Evolutionary conservation across 2,329 filamentous ascomycete genomes (phyloP).

Genomic region (Raffaelea deltoideospora): DNA sequence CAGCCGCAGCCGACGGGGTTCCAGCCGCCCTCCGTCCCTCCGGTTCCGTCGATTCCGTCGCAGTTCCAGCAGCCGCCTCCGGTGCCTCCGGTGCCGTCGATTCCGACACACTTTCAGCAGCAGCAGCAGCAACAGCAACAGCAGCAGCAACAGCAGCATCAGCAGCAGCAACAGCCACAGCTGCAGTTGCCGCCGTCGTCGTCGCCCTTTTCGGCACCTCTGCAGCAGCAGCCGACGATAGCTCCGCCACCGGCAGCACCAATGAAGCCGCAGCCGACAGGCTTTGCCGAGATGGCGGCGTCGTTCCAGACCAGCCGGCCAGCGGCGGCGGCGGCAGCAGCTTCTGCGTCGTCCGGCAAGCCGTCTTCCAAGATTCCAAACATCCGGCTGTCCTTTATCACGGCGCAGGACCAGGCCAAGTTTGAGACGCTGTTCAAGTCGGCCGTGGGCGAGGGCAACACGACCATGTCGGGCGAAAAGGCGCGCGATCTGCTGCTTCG

Average conservation of each 20-base stretch:
- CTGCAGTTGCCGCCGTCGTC: constrained; percentile 18
- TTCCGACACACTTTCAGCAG: constrained; percentile 31
- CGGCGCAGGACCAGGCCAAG: constrained; percentile 83
- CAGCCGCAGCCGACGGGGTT: constrained; percentile 43
- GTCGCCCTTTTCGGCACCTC: constrained; percentile 29
- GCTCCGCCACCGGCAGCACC: constrained; percentile 29
- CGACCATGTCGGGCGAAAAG: constrained; percentile 83
- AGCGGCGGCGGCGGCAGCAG: constrained; percentile 27
- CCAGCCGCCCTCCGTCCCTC: too few relatives aligned
- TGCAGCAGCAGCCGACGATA: constrained; percentile 32
- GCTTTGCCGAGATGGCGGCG: constrained; percentile 51
- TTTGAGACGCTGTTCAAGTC: constrained; percentile 98
- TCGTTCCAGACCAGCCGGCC: constrained; percentile 41
- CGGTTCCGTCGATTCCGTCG: constrained; percentile 42
- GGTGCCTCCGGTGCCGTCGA: constrained; percentile 39
- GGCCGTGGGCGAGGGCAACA: constrained; percentile 69
- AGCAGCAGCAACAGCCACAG: constrained; percentile 19
- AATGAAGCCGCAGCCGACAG: constrained; percentile 51
- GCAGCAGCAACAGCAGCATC: constrained; percentile 33
- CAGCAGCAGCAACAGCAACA: constrained; percentile 38
- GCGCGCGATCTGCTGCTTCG: constrained; percentile 78
- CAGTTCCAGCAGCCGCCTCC: too few relatives aligned
- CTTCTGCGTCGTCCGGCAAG: too few relatives aligned
- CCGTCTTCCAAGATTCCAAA: constrained; percentile 69
- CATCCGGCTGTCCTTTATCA: constrained; percentile 90